Evolutionary conservation across 2,329 filamentous ascomycete genomes (phyloP), one percentile per base, ranked within the genome.

Genomic region (Phaeosphaeriaceae sp.): DNA sequence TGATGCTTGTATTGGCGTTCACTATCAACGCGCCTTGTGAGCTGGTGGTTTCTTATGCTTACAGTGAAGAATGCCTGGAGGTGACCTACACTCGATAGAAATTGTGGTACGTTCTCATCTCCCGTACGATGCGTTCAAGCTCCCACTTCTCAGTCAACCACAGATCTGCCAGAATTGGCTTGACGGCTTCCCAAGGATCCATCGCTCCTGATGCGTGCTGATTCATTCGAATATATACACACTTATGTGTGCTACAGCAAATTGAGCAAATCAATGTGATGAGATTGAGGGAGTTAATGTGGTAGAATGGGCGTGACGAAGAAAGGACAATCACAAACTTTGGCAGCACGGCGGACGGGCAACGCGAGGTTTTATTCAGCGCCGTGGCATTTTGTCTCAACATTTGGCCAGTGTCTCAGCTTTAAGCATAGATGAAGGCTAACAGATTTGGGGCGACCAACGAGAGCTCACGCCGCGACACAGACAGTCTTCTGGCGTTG

Each of bases 1-100:
- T 71, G 68, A 51, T 76, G 69, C 49, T 74, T 76, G 60, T 76
- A 78, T 50, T 75, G 66, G 41, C 62, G 50, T 15, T 66, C 69
- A 33, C 74, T 77, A 46, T n/a, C 6, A 7, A 7, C 20, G 45
- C 21, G 45, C 10, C 22, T 27, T 31, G 41, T 27, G 17, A 15
- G 9, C n/a, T 19, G 45, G 1, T 36, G 53, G 27, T 7, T 49
- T 22, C 21, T n/a, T 7, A 48, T 4, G 13, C 6, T 7, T 42
- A 17, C 15, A 6, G 4, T 7, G 13, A 42, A 42, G 6, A 22
- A 48, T 22, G 15, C 2, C 24, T 15, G 21, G 15, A 31, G 4
- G n/a, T n/a, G 11, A 48, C 45, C 3, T 27, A 48, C 45, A 48
- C 21, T 27, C 45, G 21, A 19, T 48, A 22, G 24, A 48, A 48